A percentile compares a stretch with the other conserved stretches of the same genome.
These are phyloP conservation scores for Hylodesmum podocarpum DNA, from an alignment of 306 rosid species.

Conservation along the genomic window DNA sequence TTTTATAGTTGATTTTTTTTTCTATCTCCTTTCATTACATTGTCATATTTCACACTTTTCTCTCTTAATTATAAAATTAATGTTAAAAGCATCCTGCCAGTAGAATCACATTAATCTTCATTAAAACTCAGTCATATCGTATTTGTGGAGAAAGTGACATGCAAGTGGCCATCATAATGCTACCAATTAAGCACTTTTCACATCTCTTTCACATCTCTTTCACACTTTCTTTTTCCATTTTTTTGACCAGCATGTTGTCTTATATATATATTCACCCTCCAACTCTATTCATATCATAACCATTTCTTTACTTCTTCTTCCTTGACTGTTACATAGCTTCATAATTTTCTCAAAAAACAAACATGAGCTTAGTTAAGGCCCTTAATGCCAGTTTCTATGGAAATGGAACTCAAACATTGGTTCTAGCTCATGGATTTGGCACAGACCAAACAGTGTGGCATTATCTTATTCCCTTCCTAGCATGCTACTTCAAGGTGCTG, in stretches of 20 bases:
- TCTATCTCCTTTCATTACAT: too few species aligned
- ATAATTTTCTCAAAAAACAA: not conserved
- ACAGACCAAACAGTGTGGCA: constrained; percentile 45
- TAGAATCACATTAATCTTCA: not conserved
- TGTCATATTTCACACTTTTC: too few species aligned
- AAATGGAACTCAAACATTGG: constrained; percentile 47
- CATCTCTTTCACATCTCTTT: not conserved
- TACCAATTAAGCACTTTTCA: not conserved
- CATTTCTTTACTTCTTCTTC: not conserved
- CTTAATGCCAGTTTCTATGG: constrained; percentile 50
- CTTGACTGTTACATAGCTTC: not conserved
- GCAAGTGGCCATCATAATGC: not conserved
- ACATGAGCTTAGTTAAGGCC: constrained; percentile 43
- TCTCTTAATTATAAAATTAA: too few species aligned
- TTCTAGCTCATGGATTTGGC: constrained; percentile 57
- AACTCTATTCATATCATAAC: not conserved
- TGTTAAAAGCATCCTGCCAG: too few species aligned
- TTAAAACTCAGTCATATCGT: not conserved
- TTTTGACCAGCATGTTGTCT: not conserved
- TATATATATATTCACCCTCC: not conserved
- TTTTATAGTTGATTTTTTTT: too few species aligned
- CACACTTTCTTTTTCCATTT: not conserved
- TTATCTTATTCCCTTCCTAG: constrained; percentile 47
- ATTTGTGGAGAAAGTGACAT: not conserved
- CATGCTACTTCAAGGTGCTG: constrained; percentile 56